These are phyloP conservation scores for Dryadomyces sulphureus DNA, from an alignment of 2,329 filamentous ascomycete genomes.

Conservation along the genomic window DNA sequence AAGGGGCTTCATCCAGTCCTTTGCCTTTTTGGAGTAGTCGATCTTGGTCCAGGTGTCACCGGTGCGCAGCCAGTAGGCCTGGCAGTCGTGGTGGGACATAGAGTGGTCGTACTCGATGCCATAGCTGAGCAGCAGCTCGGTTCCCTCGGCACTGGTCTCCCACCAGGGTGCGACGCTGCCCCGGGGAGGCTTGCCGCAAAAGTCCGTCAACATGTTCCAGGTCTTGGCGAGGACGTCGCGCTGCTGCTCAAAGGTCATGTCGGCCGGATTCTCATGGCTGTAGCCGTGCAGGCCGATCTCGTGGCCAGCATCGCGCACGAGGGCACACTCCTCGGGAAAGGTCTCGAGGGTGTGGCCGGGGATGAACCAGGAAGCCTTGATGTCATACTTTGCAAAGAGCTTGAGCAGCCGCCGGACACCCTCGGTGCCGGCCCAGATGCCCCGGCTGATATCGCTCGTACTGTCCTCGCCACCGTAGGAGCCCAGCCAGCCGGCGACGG, in stretches of 20 bases:
- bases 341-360: constrained; percentile 33
- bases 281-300: constrained; percentile 31
- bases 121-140: constrained; percentile 48
- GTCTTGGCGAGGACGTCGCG: constrained; percentile 61
- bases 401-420: constrained; percentile 53
- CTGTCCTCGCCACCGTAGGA: constrained; percentile 62
- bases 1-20: constrained; percentile 53
- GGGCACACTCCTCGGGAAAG: constrained; percentile 29
- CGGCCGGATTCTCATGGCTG: constrained; percentile 26
- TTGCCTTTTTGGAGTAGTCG: constrained; percentile 46
- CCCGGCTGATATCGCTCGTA: constrained; percentile 56
- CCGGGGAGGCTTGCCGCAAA: constrained; percentile 56
- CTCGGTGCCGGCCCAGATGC: constrained; percentile 51
- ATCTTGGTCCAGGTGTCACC: constrained; percentile 55
- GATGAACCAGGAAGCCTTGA: constrained; percentile 46
- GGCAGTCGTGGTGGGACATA: constrained; percentile 51
- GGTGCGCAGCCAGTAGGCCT: constrained; percentile 47
- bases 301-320: constrained; percentile 29
- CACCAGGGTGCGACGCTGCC: constrained; percentile 63
- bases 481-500: constrained; percentile 63
- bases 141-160: constrained; percentile 56
- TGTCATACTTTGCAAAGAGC: constrained; percentile 56
- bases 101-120: constrained; percentile 57
- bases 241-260: constrained; percentile 57
- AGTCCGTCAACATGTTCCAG: constrained; percentile 54